phyloP scores from a whole-genome alignment of 371 early-diverging fungal genomes.

The Rhizomucor pusillus region DNA sequence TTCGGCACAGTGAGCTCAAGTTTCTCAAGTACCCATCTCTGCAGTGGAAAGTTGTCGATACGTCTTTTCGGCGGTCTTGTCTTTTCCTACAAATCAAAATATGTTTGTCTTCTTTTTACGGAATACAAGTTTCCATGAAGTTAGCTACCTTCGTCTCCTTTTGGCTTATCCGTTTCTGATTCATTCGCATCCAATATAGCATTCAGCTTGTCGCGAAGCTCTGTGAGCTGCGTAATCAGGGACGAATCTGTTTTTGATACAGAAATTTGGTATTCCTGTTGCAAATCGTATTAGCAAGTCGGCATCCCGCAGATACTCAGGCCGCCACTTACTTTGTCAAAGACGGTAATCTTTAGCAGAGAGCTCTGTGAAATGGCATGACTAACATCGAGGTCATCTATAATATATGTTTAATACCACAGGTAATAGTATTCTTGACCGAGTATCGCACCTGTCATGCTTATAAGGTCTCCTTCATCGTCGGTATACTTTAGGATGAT shows the following conservation, averaged over 20 bases:
- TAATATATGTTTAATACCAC: background rate
- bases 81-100: background rate
- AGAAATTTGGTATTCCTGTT: background rate
- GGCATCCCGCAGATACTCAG: background rate
- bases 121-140: background rate
- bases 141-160: background rate
- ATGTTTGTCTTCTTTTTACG: background rate
- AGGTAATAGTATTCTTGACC: background rate
- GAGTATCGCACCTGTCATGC: slow-evolving; percentile 26
- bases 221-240: background rate
- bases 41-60: slow-evolving; percentile 18
- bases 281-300: background rate
- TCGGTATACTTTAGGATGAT: slow-evolving; percentile 52
- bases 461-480: slow-evolving; percentile 57
- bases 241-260: too few species aligned
- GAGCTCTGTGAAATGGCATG: slow-evolving; percentile 52
- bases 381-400: slow-evolving; percentile 55
- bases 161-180: background rate
- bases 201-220: slow-evolving; percentile 9
- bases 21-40: slow-evolving; percentile 14
- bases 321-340: slow-evolving; percentile 26
- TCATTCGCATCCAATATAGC: background rate
- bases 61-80: slow-evolving; percentile 11
- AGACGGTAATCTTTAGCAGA: slow-evolving; percentile 50
- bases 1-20: background rate